Base-by-base conservation (phyloP, 2,329 filamentous ascomycete species). In the Plectosphaerella sp. region DNA sequence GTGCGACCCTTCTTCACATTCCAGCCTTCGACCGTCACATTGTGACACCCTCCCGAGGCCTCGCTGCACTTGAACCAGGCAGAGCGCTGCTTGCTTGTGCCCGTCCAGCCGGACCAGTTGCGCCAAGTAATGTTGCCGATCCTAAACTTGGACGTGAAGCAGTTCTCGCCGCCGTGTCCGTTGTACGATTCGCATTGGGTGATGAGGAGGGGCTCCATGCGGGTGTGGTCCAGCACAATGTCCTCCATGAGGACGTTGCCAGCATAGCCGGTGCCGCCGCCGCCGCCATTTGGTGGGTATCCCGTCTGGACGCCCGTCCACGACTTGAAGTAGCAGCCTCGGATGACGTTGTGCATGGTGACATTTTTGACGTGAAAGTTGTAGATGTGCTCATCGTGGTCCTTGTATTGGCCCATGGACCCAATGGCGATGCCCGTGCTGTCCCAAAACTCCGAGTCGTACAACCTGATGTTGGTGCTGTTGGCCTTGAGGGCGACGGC, bases 201-300 rank as follows among this genome's bases (percentile, higher is more conserved):
- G 10, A 64, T 58, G 53, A 66, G 68, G 24, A 70, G 62, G 16
- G 67, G 67, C 41, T 63, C 59, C 10, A 59, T 51, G 1, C 66
- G 60, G n/a, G 59, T 46, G 6, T 59, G 53, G n/a, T 59, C 52
- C 14, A 68, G 53, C 14, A 49, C 56, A 45, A 69, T 54, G 47
- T 68, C 62, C 45, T 69, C 64, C 24, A 70, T 61, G 12, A 56
- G 54, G 7, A 70, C 63, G 58, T 65, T 64, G 22, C 56, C 51
- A 4, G 64, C 66, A 43, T 58, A 71, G 10, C 80, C 80, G 0
- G 75, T 59, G 3, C 80, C 81, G 15, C 77, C 80, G 11, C 80
- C 80, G 2, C 79, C 81, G 15, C 81, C 80, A 56, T 85, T 84
- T 1, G 79, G 80, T 2, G 78, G 77, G 48, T 73, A 77, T 16